Evolutionary conservation across 495 filamentous ascomycete genomes (phyloP).

Genomic region (Rusavskia elegans): DNA sequence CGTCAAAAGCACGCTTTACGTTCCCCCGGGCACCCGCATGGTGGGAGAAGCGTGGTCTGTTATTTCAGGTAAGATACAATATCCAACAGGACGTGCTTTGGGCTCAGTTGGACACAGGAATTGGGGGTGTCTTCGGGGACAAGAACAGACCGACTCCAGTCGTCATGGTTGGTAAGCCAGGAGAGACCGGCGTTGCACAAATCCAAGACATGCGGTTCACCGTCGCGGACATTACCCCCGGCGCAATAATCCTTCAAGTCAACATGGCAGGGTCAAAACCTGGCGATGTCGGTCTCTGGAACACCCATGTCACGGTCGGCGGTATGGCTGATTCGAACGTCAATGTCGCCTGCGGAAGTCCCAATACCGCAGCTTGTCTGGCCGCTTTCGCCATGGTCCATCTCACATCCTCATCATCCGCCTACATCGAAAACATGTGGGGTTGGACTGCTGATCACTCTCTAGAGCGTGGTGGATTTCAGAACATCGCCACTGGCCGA

Average conservation of each 20-base stretch:
- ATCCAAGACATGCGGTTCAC: constrained; percentile 43
- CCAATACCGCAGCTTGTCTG: constrained; percentile 22
- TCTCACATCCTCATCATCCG: constrained; percentile 24
- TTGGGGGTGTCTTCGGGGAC: constrained; percentile 37
- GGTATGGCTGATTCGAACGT: constrained; percentile 32
- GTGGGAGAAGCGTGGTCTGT: constrained; percentile 38
- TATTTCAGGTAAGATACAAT: constrained; percentile 17
- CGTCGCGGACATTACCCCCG: constrained; percentile 32
- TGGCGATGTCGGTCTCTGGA: constrained; percentile 43
- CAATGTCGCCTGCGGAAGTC: constrained; percentile 18
- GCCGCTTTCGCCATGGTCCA: constrained; percentile 37
- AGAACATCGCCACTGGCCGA: constrained; percentile 33
- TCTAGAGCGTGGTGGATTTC: constrained; percentile 21
- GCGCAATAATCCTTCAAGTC: constrained; percentile 34
- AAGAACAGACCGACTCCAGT: constrained; percentile 33
- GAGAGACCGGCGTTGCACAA: constrained; percentile 39
- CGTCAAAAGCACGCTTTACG: constrained; percentile 37
- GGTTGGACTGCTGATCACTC: constrained; percentile 41
- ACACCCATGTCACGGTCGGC: constrained; percentile 35
- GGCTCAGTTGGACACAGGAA: constrained; percentile 3
- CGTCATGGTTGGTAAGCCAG: constrained; percentile 39
- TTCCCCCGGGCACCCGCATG: constrained; percentile 37
- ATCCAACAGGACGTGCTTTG: too few species aligned
- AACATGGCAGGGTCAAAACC: constrained; percentile 31
- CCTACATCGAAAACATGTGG: constrained; percentile 45